Evolutionary conservation across 768 basidiomycete genomes (phyloP), one percentile per base, ranked within the genome.

Genomic region (Sarcomyxa edulis): DNA sequence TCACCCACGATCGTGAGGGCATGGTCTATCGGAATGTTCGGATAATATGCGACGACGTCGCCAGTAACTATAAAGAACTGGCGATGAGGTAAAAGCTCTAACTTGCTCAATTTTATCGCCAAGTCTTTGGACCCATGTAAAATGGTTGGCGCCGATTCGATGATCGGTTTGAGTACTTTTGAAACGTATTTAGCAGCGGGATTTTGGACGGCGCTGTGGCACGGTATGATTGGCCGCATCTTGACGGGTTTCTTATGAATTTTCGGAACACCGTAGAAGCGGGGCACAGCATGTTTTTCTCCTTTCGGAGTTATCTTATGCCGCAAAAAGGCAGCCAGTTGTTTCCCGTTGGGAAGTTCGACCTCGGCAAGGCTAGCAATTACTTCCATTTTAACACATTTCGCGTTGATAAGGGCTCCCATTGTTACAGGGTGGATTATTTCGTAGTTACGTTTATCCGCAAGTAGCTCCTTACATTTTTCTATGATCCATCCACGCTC

Each of bases 31-130:
- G 52, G 44, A 5, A 61, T 47, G 25, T 59, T 57, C 0, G 61
- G 59, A 32, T 62, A 62, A 31, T 49, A 62, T 1, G 61, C 59
- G 8, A 60, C 57, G 28, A 63, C 53, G 45, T 63, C 60, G 20
- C 61, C 59, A 3, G 56, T 54, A 1, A 61, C 55, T 7, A 63
- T 40, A 19, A 27, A 60, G 15, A 30, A 48, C 14, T 40, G 35
- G 3, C 47, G 37, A 10, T 18, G 3, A 4, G 38, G 22, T 10
- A 23, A 15, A 11, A 41, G 24, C 37, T 32, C 30, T 16, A 56
- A 14, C 23, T 58, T 42, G 43, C 50, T 58, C 39, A 60, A 55
- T 56, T 56, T 59, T 48, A 46, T 43, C 46, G 45, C 55, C 52
- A 61, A 40, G 31, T 61, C 56, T 52, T 59, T 60, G 37, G 55